Evolutionary conservation across 805 yeast species (phyloP).

Genomic region (Saccharomycopsis oosterbeekiorum): DNA sequence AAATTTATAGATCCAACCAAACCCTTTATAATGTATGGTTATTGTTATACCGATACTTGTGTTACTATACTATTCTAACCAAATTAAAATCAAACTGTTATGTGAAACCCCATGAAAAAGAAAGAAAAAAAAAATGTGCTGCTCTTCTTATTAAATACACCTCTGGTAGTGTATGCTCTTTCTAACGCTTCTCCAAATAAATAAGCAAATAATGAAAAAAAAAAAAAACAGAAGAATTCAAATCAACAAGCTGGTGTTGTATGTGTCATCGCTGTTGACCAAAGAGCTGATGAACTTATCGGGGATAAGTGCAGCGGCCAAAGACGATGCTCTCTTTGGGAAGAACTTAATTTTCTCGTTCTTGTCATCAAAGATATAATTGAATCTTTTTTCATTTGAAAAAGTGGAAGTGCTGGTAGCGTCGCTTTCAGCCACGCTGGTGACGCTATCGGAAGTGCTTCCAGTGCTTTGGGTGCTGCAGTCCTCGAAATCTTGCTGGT

Average conservation of each 20-base stretch:
- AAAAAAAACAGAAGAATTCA: not conserved
- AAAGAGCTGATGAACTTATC: not conserved
- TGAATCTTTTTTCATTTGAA: not conserved
- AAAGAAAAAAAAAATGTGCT: not conserved
- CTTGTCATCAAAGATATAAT: not conserved
- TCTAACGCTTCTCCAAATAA: too few relatives aligned
- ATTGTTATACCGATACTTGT: not conserved
- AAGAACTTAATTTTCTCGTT: not conserved
- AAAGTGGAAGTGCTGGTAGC: not conserved
- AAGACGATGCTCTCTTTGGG: not conserved
- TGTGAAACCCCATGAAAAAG: not conserved
- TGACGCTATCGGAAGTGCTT: not conserved
- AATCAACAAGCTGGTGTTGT: not conserved
- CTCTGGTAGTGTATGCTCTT: too few relatives aligned
- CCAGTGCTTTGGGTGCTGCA: not conserved
- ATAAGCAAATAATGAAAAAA: not conserved
- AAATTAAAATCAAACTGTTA: not conserved
- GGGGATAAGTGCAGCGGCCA: not conserved
- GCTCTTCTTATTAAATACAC: too few relatives aligned
- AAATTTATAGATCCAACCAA: not conserved
- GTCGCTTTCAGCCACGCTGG: not conserved
- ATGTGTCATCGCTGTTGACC: not conserved
- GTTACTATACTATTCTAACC: not conserved
- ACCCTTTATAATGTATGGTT: not conserved
- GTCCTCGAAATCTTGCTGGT: not conserved